Evolutionary conservation across 2,329 filamentous ascomycete genomes (phyloP).

Genomic region (Emmonsiellopsis sp.): DNA sequence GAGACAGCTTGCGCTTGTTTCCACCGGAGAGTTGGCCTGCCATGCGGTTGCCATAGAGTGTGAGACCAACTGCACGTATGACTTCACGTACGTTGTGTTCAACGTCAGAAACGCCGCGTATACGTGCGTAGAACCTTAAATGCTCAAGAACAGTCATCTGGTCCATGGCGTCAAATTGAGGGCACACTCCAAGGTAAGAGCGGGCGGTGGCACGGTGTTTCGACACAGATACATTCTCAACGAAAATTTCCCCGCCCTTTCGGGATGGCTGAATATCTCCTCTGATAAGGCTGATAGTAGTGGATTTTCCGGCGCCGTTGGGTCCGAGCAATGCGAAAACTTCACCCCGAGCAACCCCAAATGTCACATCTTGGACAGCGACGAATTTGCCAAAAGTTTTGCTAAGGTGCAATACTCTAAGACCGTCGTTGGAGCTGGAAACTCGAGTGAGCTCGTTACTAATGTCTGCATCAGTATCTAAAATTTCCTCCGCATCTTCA

Average conservation of each 20-base stretch:
- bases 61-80: conserved; percentile 69
- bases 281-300: conserved; percentile 77
- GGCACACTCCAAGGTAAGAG: conserved; percentile 77
- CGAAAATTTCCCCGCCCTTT: conserved; percentile 67
- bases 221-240: conserved; percentile 69
- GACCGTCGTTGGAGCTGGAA: conserved; percentile 52
- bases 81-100: conserved; percentile 69
- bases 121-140: conserved; percentile 74
- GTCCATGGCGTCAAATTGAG: conserved; percentile 81
- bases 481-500: conserved; percentile 32
- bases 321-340: conserved; percentile 84
- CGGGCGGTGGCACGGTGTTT: conserved; percentile 62
- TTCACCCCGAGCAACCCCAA: conserved; percentile 68
- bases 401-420: conserved; percentile 69
- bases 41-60: conserved; percentile 61
- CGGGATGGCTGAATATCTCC: conserved; percentile 71
- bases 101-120: conserved; percentile 67
- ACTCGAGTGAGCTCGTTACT: conserved; percentile 56
- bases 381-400: conserved; percentile 68
- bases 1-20: conserved; percentile 84
- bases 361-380: conserved; percentile 82
- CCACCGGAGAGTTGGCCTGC: conserved; percentile 74
- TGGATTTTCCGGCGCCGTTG: conserved; percentile 86
- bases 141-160: conserved; percentile 84
- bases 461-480: conserved; percentile 48